Conservation (phyloP, 805 yeast species). For the Komagataella mondaviorum region DNA sequence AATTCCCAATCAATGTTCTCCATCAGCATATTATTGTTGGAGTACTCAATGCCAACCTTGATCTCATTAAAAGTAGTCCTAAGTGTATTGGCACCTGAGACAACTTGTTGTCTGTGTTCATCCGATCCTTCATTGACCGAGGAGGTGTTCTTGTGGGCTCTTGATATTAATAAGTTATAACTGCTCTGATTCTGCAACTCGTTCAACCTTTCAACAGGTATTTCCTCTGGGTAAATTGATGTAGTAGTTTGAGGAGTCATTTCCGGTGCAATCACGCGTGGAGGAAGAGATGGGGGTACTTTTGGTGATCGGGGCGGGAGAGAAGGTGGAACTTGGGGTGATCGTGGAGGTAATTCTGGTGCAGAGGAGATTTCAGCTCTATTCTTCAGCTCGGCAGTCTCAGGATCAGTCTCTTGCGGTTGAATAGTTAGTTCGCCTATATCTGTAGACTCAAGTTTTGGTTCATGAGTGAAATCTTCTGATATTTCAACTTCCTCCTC, state of each 20-base stretch:
- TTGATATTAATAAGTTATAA: neutral
- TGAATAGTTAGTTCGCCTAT: neutral
- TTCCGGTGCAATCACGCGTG: neutral
- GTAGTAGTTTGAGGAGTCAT: neutral
- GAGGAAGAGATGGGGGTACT: neutral
- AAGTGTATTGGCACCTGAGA: slow-evolving; percentile 30
- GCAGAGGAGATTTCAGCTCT: neutral
- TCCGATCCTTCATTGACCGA: slow-evolving; percentile 15
- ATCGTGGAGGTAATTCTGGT: neutral
- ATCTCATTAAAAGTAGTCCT: slow-evolving; percentile 32
- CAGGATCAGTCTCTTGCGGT: neutral
- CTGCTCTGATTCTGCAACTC: neutral
- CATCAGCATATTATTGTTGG: slow-evolving; percentile 17
- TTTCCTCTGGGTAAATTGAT: neutral
- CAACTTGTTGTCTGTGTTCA: slow-evolving; percentile 36
- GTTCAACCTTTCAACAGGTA: neutral
- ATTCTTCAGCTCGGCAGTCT: neutral
- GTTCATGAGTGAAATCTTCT: neutral
- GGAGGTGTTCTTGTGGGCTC: neutral
- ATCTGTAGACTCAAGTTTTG: neutral
- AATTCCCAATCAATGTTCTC: slow-evolving; percentile 64
- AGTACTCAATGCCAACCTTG: slow-evolving; percentile 28
- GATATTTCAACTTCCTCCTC: neutral
- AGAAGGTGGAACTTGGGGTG: neutral
- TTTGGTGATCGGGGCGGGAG: neutral